A percentile compares a stretch with the other conserved stretches of the same genome.
These are phyloP conservation scores for Cladosporium austrohemisphaericum DNA, from an alignment of 2,329 filamentous ascomycete genomes.

Conservation along the genomic window DNA sequence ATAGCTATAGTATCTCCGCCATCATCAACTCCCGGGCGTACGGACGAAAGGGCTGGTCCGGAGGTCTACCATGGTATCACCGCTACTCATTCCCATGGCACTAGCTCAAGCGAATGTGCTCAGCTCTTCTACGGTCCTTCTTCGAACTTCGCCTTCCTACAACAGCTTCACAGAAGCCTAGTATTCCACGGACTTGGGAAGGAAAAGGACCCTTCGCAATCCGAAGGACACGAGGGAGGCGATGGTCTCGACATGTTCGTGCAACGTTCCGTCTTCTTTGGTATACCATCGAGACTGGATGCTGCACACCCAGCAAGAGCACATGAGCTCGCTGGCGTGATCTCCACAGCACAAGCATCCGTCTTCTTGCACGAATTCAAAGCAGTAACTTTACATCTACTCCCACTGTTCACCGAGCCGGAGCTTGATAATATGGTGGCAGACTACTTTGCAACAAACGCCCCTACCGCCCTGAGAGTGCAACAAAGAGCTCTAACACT, in stretches of 20 bases:
- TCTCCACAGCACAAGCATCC: background rate
- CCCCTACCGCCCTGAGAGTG: background rate
- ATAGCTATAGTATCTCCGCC: no score
- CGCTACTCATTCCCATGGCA: constrained; percentile 6
- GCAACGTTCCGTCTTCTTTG: constrained; percentile 33
- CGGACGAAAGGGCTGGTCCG: no score
- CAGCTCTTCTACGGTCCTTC: constrained; percentile 31
- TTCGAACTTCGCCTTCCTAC: constrained; percentile 32
- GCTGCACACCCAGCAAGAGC: background rate
- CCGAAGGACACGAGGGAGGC: constrained; percentile 20
- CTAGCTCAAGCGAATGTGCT: constrained; percentile 5
- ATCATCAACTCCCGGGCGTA: constrained; percentile 1
- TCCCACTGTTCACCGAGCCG: constrained; percentile 6
- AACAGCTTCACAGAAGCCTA: constrained; percentile 30
- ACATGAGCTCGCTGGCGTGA: background rate
- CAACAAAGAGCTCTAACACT: constrained; percentile 22
- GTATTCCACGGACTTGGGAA: constrained; percentile 20
- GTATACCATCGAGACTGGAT: constrained; percentile 25
- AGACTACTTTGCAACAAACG: background rate
- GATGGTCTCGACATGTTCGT: constrained; percentile 31
- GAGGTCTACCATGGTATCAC: constrained; percentile 15
- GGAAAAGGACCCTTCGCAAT: background rate
- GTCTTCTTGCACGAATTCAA: constrained; percentile 4
- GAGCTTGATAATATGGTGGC: constrained; percentile 7
- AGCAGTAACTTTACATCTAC: background rate